Evolutionary conservation across 108 stramenopile species (phyloP).

Genomic region (Skeletonema grethae): DNA sequence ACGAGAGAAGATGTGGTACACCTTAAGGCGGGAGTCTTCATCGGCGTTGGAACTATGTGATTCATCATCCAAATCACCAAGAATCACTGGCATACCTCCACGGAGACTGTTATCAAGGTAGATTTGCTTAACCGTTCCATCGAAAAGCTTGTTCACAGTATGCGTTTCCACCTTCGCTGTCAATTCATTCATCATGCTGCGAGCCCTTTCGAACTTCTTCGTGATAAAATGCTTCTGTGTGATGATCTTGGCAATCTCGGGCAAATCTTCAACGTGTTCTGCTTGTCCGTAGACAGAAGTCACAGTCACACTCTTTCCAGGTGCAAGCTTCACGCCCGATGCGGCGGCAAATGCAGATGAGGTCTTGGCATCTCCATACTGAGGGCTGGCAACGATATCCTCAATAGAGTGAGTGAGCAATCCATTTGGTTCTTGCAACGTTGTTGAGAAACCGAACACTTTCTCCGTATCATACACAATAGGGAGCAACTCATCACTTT

Average conservation of each 20-base stretch:
- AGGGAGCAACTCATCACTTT: constrained; percentile 64
- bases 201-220: constrained; percentile 76
- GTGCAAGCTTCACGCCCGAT: constrained; percentile 62
- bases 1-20: constrained; percentile 92
- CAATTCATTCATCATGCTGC: constrained; percentile 75
- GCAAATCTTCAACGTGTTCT: constrained; percentile 63
- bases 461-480: constrained; percentile 91
- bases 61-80: constrained; percentile 82
- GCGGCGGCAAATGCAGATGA: constrained; percentile 92
- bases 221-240: constrained; percentile 67
- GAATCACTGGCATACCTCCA: constrained; percentile 90
- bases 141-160: constrained; percentile 86
- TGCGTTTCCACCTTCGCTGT: constrained; percentile 88
- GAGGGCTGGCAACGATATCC: constrained; percentile 68
- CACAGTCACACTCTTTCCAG: constrained; percentile 78
- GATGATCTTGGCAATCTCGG: constrained; percentile 68
- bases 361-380: constrained; percentile 92
- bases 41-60: constrained; percentile 68
- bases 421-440: constrained; percentile 69
- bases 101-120: constrained; percentile 96
- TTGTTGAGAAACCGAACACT: constrained; percentile 87
- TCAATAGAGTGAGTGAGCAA: constrained; percentile 60
- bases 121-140: constrained; percentile 91
- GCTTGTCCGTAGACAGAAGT: constrained; percentile 90
- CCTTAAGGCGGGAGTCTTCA: constrained; percentile 82